Conservation (phyloP, 2,329 filamentous ascomycete genomes). For the Xylariaceae sp. region DNA sequence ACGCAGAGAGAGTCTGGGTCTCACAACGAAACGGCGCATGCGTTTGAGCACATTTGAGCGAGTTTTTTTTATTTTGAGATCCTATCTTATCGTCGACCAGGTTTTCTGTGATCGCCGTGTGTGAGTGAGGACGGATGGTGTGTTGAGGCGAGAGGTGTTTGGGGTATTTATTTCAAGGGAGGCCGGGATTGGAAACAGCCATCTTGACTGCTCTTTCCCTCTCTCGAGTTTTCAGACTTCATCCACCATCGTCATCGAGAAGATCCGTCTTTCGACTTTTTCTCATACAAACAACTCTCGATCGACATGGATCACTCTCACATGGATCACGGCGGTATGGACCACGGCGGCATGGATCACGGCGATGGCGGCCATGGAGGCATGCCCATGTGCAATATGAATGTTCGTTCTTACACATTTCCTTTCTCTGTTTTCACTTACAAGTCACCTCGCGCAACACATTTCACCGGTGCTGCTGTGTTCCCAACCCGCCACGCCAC, state of each 20-base stretch:
- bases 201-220: too few species aligned
- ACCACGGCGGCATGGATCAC: conserved; percentile 50
- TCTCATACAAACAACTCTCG: background rate
- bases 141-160: background rate
- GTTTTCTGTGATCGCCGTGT: background rate
- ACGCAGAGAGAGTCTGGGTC: background rate
- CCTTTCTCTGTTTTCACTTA: background rate
- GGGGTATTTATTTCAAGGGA: background rate
- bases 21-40: conserved; percentile 5
- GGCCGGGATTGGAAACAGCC: background rate
- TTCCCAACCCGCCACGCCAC: too few species aligned
- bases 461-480: background rate
- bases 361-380: conserved; percentile 40
- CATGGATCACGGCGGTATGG: conserved; percentile 47
- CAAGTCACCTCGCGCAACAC: background rate
- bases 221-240: background rate
- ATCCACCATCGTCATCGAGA: too few species aligned
- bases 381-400: conserved; percentile 74
- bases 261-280: background rate
- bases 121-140: background rate
- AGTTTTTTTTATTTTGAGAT: conserved; percentile 32
- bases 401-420: conserved; percentile 49
- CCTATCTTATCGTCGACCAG: background rate
- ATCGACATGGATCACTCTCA: conserved; percentile 36
- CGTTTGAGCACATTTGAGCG: conserved; percentile 39